Evolutionary conservation across 2,329 filamentous ascomycete genomes (phyloP), one percentile per base, ranked within the genome.

Genomic region (Cadophora malorum): DNA sequence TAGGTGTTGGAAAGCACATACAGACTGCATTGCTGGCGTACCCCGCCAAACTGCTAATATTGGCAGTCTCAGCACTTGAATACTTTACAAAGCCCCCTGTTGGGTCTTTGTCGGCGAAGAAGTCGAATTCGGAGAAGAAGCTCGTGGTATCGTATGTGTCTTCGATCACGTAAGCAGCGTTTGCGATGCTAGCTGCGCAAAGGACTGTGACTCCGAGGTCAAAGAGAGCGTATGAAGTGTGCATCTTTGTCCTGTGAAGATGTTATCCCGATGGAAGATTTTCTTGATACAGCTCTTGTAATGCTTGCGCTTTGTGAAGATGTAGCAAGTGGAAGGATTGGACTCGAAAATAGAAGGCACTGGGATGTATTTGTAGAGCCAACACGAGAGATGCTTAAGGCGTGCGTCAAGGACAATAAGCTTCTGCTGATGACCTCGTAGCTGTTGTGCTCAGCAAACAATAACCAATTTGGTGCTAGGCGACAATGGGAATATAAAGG

Each of bases 61-160:
- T 84, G 65, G 92, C 91, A 1, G 84, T 85, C n/a, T 77, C 67
- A 62, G 84, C 82, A 23, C 65, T 25, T 8, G 67, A 67, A 74
- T 94, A 96, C 69, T 86, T 80, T 73, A 96, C 92, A 74, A 89
- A 93, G 38, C 92, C 93, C 70, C 89, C 74, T 1, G 92, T 96
- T 0, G 92, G 92, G 75, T 96, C 93, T 0, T 79, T 68, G 3
- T 78, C 79, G 63, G 77, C 81, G 79, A 84, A 89, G 79, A 90
- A 89, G 67, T 83, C 67, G 76, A 87, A 87, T 66, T 81, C 81
- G 45, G 78, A 79, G 63, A 86, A 78, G 62, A 86, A 79, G 63
- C 81, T 79, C 62, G 80, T 78, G 41, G 80, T 79, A 35, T 79
- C 76, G 67, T 81, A 85, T 19, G 79, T 82, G 69, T 79, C 80